Evolutionary conservation across 129 eudicot species (phyloP).

Genomic region (Lactuca saligna): DNA sequence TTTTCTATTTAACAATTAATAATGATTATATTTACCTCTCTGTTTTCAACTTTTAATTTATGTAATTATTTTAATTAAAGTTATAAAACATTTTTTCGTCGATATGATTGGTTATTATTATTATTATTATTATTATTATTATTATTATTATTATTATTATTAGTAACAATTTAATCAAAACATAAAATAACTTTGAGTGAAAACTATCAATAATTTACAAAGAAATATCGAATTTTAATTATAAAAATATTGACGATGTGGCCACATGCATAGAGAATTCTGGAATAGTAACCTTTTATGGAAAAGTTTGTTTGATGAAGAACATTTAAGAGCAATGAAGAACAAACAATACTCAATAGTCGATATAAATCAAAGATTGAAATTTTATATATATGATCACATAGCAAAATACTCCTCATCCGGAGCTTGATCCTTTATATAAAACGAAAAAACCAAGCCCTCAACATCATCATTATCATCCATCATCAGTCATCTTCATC

Average conservation of each 20-base stretch:
- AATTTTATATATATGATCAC: conserved; percentile 1
- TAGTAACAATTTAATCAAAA: too few relatives aligned
- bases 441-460: conserved; percentile 47
- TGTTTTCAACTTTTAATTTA: neutral
- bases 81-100: neutral
- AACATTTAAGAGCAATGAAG: too few relatives aligned
- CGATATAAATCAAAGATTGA: neutral
- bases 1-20: neutral
- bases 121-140: too few relatives aligned
- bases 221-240: too few relatives aligned
- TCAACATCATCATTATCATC: neutral
- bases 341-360: too few relatives aligned
- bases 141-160: too few relatives aligned
- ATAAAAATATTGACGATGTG: too few relatives aligned
- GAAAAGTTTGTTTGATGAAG: neutral
- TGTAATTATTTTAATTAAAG: neutral
- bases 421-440: conserved; percentile 50
- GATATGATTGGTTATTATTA: neutral
- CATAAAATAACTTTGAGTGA: too few relatives aligned
- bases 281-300: too few relatives aligned
- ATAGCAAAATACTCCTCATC: conserved; percentile 25
- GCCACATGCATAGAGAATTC: too few relatives aligned
- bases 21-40: conserved; percentile 3
- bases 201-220: too few relatives aligned
- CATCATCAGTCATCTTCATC: neutral